Evolutionary conservation across 768 basidiomycete species (phyloP), one percentile per base, ranked within the genome.

Genomic region (Pleurotus tuber-regium): DNA sequence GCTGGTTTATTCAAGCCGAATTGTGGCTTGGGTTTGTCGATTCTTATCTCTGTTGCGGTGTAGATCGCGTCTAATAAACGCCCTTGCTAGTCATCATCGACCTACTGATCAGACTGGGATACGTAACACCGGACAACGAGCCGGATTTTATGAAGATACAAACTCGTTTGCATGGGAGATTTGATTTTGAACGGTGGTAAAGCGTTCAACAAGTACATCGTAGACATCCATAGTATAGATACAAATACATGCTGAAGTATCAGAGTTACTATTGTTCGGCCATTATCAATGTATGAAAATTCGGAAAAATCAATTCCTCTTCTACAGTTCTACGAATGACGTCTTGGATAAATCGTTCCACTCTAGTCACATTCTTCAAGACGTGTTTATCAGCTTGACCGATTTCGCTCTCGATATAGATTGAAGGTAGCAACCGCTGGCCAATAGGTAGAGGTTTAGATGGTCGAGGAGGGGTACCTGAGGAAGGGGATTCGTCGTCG

Each of bases 341-440:
- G 61, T 98, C 94, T 65, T 94, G 89, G 44, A 98, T 92, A 67
- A 98, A 98, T 28, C 87, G 77, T 68, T 99, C 96, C 10, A 99
- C 89, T 52, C 96, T 83, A 3, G 91, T 92, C 21, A 98, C 96
- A 58, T 98, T 98, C 69, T 94, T 91, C 56, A 98, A 64, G 9
- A 97, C 91, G 71, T 98, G 95, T 57, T 94, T 96, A 65, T 98
- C 94, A 41, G 86, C 74, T 72, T 98, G 91, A 2, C 96, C 96
- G 44, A 98, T 96, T 73, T 98, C 95, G 61, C 90, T 93, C 69
- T 98, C 96, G 67, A 98, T 95, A 59, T 85, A 80, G 36, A 97
- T 91, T 10, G 83, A 82, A 0, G 92, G 92, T 18, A 99, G 71
- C 11, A 99, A 69, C 24, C 93, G 78, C 59, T 89, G 86, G 0